phyloP scores from a whole-genome alignment of 2,329 filamentous ascomycete species.

The Apiospora malaysiana region DNA sequence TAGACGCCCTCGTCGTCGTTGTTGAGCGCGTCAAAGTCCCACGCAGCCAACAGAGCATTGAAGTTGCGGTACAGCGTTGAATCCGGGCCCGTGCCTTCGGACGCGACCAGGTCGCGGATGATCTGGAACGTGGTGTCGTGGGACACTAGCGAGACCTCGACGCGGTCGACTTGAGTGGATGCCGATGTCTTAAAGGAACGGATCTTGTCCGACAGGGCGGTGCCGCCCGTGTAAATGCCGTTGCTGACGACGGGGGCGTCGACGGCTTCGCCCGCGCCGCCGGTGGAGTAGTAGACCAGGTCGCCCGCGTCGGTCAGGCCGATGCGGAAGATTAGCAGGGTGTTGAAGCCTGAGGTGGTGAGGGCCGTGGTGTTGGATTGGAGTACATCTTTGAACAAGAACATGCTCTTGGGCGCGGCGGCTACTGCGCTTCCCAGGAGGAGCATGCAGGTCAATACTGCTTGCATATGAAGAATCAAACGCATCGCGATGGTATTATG shows the following conservation, averaged over 20 bases:
- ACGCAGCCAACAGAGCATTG: conserved; percentile 45
- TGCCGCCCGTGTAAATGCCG: conserved; percentile 54
- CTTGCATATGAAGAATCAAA: neutral
- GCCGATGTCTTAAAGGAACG: conserved; percentile 45
- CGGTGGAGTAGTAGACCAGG: conserved; percentile 51
- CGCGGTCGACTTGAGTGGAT: conserved; percentile 41
- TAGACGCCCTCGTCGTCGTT: conserved; percentile 53
- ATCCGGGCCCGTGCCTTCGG: conserved; percentile 39
- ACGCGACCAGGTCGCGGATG: conserved; percentile 45
- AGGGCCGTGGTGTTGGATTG: conserved; percentile 50
- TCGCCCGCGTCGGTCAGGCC: conserved; percentile 49
- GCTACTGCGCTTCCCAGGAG: neutral
- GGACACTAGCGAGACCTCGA: conserved; percentile 45
- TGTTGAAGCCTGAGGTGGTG: conserved; percentile 49
- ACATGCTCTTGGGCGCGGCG: conserved; percentile 38
- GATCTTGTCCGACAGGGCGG: conserved; percentile 54
- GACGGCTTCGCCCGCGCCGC: conserved; percentile 42
- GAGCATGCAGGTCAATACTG: neutral
- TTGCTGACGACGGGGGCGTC: conserved; percentile 45
- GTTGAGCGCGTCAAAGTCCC: conserved; percentile 52
- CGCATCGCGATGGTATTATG: neutral
- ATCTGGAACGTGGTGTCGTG: conserved; percentile 47
- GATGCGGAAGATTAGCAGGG: conserved; percentile 50
- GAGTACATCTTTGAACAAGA: conserved; percentile 51
- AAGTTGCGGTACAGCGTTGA: conserved; percentile 49